Percentiles rank a stretch among this genome's conserved stretches.
Conservation (phyloP, 345 rosid species). For the Mercurialis annua region DNA sequence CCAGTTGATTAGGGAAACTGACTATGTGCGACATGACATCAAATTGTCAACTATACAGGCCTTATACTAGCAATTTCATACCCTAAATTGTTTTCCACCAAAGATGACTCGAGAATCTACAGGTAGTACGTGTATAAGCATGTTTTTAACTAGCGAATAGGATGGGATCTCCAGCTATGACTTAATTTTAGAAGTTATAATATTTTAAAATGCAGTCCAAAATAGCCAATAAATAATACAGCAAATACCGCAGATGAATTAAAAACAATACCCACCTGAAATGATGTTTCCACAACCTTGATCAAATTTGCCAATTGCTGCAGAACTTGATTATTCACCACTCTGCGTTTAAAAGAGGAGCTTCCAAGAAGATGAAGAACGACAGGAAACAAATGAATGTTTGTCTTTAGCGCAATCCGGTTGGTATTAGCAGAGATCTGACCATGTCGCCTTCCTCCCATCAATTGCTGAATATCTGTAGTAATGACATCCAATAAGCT, state of each 20-base stretch:
- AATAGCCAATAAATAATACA: neutral
- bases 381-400: conserved; percentile 67
- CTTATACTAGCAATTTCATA: neutral
- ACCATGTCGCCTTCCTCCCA: conserved; percentile 84
- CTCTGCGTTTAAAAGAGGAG: conserved; percentile 67
- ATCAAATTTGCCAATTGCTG: conserved; percentile 81
- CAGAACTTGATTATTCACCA: conserved; percentile 60
- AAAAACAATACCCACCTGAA: conserved; percentile 54
- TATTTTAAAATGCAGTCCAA: conserved; percentile 4
- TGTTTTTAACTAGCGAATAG: neutral
- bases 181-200: neutral
- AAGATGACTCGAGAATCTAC: neutral
- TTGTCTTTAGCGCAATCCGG: conserved; percentile 66
- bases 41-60: neutral
- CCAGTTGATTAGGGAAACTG: neutral
- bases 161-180: neutral
- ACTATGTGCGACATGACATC: neutral
- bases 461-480: conserved; percentile 76
- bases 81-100: conserved; percentile 3
- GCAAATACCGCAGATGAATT: conserved; percentile 2
- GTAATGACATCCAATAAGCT: conserved; percentile 65
- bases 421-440: conserved; percentile 53
- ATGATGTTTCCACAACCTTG: conserved; percentile 74
- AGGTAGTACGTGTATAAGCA: neutral
- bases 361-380: conserved; percentile 90